Base-by-base conservation (phyloP, 2,329 filamentous ascomycete species). In the Helotiales sp. region DNA sequence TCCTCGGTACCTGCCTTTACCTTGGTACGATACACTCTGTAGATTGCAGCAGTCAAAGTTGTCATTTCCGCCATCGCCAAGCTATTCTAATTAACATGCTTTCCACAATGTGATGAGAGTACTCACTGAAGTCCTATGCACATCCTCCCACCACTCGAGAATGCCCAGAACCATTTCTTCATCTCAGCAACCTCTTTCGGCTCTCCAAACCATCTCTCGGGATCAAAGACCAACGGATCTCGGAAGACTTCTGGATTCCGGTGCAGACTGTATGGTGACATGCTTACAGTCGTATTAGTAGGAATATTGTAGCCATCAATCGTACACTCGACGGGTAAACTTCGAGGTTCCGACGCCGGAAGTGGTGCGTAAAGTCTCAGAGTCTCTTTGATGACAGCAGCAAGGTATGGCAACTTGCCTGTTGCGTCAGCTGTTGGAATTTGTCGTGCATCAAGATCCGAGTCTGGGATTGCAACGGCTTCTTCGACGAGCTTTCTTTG, bases 121-220 rank as follows among this genome's bases (percentile, higher is more conserved):
- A 60, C 63, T 48, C 38, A 66, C 64, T 56, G 73, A 69, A 62
- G 80, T 0, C 86, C 87, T 4, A 90, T 76, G 60, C 87, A 90
- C 70, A 87, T 85, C 24, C 86, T 76, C 0, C 86, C 83, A 0
- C 87, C 86, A 6, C 81, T 86, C 0, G 86, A 83, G 67, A 90
- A 90, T 0, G 86, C 84, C 75, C 85, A 83, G 61, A 86, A 88
- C 13, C 81, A 81, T 8, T 79, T 77, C 48, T 63, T 74, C 38
- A 52, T 73, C 38, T 69, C 66, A 36, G 73, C 68, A 8, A 73
- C 69, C 54, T 63, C 52, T 61, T 70, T 61, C 2, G 67, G 64
- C 54, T 22, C 73, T 69, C 46, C 60, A 0, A 89, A 74, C 81
- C 81, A 85, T 17, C 82, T 70, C 1, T 70, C 73, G 15, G 77